phyloP scores from a whole-genome alignment of 371 early-diverging fungal species.

The Apophysomyces ossiformis region DNA sequence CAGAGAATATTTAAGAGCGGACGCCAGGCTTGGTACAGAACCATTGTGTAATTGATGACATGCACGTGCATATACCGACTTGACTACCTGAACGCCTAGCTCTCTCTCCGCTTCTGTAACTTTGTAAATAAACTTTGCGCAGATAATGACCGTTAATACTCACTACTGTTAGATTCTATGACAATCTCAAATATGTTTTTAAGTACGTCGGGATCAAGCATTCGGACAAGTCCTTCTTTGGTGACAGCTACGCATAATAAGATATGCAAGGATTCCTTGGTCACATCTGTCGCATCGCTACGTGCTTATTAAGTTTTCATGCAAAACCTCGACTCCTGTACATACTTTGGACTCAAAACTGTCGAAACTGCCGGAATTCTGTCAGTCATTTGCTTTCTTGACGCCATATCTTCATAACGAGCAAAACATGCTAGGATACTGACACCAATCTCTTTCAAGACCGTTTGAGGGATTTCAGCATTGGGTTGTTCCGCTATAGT shows the following conservation, averaged over 20 bases:
- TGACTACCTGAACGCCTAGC: constrained; percentile 27
- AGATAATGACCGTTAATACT: background rate
- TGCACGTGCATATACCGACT: constrained; percentile 26
- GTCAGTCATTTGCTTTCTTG: constrained; percentile 40
- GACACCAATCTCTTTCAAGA: constrained; percentile 51
- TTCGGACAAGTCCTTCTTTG: constrained; percentile 44
- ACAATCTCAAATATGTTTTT: constrained; percentile 36
- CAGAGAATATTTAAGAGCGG: constrained; percentile 40
- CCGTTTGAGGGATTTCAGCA: constrained; percentile 45
- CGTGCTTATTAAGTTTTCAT: background rate
- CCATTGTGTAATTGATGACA: constrained; percentile 29
- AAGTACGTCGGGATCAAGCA: constrained; percentile 47
- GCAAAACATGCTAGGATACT: constrained; percentile 52
- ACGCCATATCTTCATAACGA: constrained; percentile 33
- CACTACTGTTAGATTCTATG: constrained; percentile 16
- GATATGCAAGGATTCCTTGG: constrained; percentile 41
- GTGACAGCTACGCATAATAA: constrained; percentile 34
- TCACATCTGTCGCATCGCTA: constrained; percentile 38
- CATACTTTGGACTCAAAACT: constrained; percentile 39
- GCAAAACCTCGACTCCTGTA: background rate
- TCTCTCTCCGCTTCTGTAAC: constrained; percentile 22
- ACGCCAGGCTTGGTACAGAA: constrained; percentile 34
- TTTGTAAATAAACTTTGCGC: background rate
- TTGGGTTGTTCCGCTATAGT: constrained; percentile 1
- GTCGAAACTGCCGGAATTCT: constrained; percentile 46